Evolutionary conservation across 2,329 filamentous ascomycete genomes (phyloP).

Genomic region (Scortechinia acanthostroma): DNA sequence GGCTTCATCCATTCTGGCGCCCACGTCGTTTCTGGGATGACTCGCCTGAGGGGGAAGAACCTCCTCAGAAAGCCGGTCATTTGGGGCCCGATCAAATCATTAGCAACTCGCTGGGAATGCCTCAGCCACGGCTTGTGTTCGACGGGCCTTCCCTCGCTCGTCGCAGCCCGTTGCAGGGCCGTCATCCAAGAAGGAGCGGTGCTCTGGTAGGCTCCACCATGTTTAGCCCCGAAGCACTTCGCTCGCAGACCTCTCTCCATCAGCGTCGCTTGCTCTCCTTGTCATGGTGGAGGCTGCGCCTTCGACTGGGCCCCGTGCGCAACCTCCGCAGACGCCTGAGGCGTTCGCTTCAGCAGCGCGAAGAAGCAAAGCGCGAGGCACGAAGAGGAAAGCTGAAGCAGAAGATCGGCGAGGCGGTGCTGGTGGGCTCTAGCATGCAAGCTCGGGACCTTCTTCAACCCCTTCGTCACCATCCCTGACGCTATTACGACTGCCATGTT

Average conservation of each 20-base stretch:
- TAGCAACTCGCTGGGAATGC: constrained; percentile 46
- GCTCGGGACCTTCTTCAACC: too few species aligned
- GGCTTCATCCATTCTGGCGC: constrained; percentile 53
- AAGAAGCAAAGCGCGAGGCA: constrained; percentile 37
- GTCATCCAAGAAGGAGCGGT: background rate
- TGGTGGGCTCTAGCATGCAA: background rate
- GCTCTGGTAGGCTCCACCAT: background rate
- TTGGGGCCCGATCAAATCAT: too few species aligned
- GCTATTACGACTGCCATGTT: too few species aligned
- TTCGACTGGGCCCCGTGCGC: constrained; percentile 15
- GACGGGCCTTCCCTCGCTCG: constrained; percentile 25
- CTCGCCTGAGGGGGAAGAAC: background rate
- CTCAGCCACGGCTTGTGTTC: constrained; percentile 32
- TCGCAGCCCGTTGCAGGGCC: constrained; percentile 5
- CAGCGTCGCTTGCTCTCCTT: background rate
- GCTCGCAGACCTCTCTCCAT: background rate
- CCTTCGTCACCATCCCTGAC: too few species aligned
- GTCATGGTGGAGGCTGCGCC: background rate
- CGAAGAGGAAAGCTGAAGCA: constrained; percentile 41
- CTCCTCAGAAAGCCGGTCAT: constrained; percentile 6
- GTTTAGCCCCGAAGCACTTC: background rate
- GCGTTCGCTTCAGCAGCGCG: constrained; percentile 23
- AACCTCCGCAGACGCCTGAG: constrained; percentile 11
- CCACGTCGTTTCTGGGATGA: constrained; percentile 38
- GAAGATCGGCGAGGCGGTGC: constrained; percentile 37